Conservation (phyloP, 495 filamentous ascomycete genomes). For the Chaetomidium leptoderma region DNA sequence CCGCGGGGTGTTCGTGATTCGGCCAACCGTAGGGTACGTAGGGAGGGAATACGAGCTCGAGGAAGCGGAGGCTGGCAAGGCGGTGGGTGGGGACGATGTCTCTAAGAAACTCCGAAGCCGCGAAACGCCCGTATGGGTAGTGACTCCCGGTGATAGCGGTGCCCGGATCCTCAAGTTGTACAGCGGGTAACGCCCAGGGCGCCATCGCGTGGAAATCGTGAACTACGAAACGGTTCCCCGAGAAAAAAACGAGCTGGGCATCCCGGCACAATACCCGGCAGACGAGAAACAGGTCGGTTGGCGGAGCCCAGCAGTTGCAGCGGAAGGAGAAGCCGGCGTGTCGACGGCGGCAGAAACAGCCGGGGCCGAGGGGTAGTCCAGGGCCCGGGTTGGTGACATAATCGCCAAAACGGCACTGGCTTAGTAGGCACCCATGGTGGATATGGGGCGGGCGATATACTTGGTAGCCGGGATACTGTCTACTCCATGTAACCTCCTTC, state of each 20-base stretch:
- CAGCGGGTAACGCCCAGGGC: not conserved
- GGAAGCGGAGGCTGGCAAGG: not conserved
- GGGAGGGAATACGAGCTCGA: not conserved
- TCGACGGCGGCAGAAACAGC: constrained; percentile 8
- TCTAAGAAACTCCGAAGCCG: not conserved
- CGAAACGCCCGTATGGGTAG: not conserved
- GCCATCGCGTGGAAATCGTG: not conserved
- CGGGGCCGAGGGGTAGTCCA: not conserved
- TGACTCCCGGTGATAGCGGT: too few species aligned
- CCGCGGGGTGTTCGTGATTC: not conserved
- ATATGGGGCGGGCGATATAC: not conserved
- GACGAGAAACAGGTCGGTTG: constrained; percentile 4
- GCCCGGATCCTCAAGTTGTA: not conserved
- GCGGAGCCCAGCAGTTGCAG: constrained; percentile 11
- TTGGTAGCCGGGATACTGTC: not conserved
- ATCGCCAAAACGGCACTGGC: not conserved
- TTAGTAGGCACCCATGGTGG: not conserved
- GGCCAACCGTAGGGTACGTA: not conserved
- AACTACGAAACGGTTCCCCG: constrained; percentile 9
- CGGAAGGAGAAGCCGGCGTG: not conserved
- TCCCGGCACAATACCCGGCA: not conserved
- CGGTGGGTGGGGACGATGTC: not conserved
- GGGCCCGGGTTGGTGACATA: too few species aligned
- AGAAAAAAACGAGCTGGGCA: constrained; percentile 13
- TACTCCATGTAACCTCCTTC: constrained; percentile 9